A percentile compares a stretch with the other conserved stretches of the same genome.
Evolutionary conservation across 2,329 filamentous ascomycete genomes (phyloP).

Genomic region (Calonectria naviculata): DNA sequence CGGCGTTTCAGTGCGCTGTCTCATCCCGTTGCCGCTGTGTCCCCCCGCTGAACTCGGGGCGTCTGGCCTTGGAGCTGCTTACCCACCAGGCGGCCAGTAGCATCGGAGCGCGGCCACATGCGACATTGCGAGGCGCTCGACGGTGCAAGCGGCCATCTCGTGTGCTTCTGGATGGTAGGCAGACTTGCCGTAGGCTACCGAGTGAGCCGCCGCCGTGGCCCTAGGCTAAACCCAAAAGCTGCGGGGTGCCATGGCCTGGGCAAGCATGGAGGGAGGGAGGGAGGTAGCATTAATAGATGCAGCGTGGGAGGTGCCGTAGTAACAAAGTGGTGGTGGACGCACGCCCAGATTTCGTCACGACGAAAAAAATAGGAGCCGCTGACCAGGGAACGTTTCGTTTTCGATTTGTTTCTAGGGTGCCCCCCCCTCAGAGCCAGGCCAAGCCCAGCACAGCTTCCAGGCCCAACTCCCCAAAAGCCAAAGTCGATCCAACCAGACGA

Average conservation of each 20-base stretch:
- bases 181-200: background rate
- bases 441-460: slow-evolving; percentile 6
- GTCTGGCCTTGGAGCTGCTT: background rate
- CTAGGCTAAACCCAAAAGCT: slow-evolving; percentile 8
- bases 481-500: background rate
- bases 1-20: background rate
- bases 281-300: slow-evolving; percentile 6
- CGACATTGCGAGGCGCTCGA: slow-evolving; percentile 10
- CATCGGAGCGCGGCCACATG: background rate
- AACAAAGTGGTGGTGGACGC: slow-evolving; percentile 3
- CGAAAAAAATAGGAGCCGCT: slow-evolving; percentile 9
- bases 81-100: slow-evolving; percentile 5
- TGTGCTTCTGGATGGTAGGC: background rate
- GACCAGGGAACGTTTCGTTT: slow-evolving; percentile 27
- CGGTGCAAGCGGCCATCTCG: background rate
- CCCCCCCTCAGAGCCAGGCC: background rate
- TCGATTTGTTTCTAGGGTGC: slow-evolving; percentile 23
- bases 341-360: slow-evolving; percentile 1
- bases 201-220: slow-evolving; percentile 7
- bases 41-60: background rate
- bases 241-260: background rate
- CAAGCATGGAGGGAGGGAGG: background rate
- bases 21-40: background rate
- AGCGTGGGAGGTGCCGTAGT: slow-evolving; percentile 1
- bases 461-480: slow-evolving; percentile 4